These are phyloP conservation scores for Eleusine coracana DNA, from an alignment of 176 grass and related monocot genomes.

Conservation along the genomic window DNA sequence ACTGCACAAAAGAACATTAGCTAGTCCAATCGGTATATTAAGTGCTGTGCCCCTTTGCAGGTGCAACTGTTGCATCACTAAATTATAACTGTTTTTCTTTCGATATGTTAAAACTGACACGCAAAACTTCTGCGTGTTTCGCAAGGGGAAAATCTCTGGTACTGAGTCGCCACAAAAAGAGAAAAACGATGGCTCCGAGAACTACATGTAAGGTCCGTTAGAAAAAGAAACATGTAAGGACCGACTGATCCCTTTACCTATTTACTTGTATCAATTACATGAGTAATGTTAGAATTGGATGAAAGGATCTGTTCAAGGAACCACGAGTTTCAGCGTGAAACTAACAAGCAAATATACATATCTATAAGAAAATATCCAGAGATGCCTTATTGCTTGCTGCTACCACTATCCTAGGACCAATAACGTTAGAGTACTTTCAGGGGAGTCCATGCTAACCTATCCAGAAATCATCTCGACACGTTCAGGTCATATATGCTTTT, in stretches of 20 bases:
- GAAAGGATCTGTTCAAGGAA: not conserved
- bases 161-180: not conserved
- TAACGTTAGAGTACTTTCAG: not conserved
- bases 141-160: not conserved
- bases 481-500: not conserved
- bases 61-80: not conserved
- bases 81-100: not conserved
- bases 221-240: too few relatives aligned
- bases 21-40: not conserved
- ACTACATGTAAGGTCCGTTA: too few relatives aligned
- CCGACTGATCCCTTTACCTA: not conserved
- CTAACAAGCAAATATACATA: not conserved
- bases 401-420: not conserved
- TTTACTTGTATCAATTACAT: not conserved
- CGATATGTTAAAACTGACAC: not conserved
- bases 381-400: slow-evolving; percentile 5
- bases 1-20: not conserved
- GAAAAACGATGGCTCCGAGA: too few relatives aligned
- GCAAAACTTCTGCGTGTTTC: not conserved
- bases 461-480: not conserved
- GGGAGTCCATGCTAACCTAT: slow-evolving; percentile 12
- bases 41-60: not conserved
- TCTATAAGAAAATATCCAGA: not conserved
- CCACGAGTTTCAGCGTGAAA: not conserved
- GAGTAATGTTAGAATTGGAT: not conserved